Evolutionary conservation across 2,329 filamentous ascomycete genomes (phyloP), one percentile per base, ranked within the genome.

Genomic region (Hypoxylon sp.): DNA sequence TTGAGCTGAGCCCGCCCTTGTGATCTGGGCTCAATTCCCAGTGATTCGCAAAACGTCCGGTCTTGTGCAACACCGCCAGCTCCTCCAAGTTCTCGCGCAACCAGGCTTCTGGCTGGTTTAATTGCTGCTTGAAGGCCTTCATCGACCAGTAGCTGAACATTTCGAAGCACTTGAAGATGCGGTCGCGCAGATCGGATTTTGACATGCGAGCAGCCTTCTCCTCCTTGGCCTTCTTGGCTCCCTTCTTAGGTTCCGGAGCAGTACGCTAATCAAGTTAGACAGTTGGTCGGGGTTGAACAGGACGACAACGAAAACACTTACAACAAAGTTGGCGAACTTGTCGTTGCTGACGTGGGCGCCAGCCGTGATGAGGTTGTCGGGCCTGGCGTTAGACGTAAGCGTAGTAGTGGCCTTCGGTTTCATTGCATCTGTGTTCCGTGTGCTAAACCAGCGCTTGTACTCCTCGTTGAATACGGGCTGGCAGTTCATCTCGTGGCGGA

Each of bases 141-240:
- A 98, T 91, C n/a, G 91, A 89, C 94, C 94, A 99, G 79, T 95
- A 98, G 71, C 90, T 89, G 83, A 91, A 97, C 72, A 91, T 83
- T 59, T 89, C 87, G 87, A 97, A 99, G 75, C 89, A 91, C 50
- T 85, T 81, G 81, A 94, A 93, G 64, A 99, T 89, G 68, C 87
- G 85, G 79, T 97, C 94, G 79, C 97, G 81, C 66, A 99, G 88
- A 73, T 95, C 91, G 82, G 93, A 90, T 77, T 94, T 89, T 46
- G 93, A 89, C 79, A 98, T 94, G 79, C 95, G 94, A 32, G 92
- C 91, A 26, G 92, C 90, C 64, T 74, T 74, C 64, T 76, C 75
- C 47, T 73, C 70, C 56, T 70, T 71, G 62, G 71, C 70, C 82
- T 98, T 97, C 79, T 92, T 89, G 71, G 92, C 89, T 76, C 86